Evolutionary conservation across 1,284 basidiomycete species (phyloP).

Genomic region (Neolentinus lepideus): DNA sequence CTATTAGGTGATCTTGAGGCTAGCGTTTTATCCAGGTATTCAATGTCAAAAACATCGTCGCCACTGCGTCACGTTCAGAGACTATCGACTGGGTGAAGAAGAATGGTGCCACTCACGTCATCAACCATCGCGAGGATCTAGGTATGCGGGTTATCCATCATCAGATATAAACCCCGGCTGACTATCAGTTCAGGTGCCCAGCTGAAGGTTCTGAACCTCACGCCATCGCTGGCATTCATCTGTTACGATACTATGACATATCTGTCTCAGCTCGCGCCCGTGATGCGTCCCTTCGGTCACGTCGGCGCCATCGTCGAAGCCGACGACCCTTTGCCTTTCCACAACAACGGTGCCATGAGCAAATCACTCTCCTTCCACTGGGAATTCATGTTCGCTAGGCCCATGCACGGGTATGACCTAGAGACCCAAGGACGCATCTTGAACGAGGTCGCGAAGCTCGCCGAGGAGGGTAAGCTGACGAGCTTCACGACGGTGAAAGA

Average conservation of each 20-base stretch:
- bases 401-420: neutral
- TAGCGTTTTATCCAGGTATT: neutral
- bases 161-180: too few species aligned
- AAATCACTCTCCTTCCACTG: constrained; percentile 1
- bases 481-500: neutral
- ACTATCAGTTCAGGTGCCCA: neutral
- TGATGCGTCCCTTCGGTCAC: neutral
- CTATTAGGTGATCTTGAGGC: neutral
- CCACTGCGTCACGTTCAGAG: neutral
- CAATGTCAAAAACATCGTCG: neutral
- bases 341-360: neutral
- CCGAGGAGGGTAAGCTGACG: neutral
- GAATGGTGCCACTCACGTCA: constrained; percentile 1
- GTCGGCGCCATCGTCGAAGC: neutral
- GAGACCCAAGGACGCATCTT: constrained; percentile 1
- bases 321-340: neutral
- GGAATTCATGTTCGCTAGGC: neutral
- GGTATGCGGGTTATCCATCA: neutral
- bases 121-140: neutral
- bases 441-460: neutral
- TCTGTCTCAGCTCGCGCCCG: neutral
- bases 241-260: neutral
- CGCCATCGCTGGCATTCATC: neutral
- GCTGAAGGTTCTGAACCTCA: neutral
- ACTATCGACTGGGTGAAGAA: constrained; percentile 1